Percentiles rank a stretch among this genome's conserved stretches.
Conservation (phyloP, 805 yeast species). For the Candida xyloterini region DNA sequence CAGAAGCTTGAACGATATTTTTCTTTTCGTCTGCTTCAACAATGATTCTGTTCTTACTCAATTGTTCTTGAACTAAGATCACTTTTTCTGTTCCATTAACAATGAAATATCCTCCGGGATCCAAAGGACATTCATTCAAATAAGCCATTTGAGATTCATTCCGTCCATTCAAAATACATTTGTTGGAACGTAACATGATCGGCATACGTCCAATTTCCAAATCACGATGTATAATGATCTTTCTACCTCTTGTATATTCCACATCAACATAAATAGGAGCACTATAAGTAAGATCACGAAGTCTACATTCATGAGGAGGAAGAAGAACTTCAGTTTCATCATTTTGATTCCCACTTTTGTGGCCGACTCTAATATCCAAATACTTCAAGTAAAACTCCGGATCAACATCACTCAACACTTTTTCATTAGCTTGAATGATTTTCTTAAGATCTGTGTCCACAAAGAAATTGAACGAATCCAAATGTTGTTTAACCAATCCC, state of each 20-base stretch:
- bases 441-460: slow-evolving; percentile 91
- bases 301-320: slow-evolving; percentile 93
- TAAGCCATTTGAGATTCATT: slow-evolving; percentile 82
- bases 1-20: slow-evolving; percentile 93
- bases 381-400: slow-evolving; percentile 95
- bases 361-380: slow-evolving; percentile 89
- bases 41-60: slow-evolving; percentile 93
- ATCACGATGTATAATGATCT: slow-evolving; percentile 84
- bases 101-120: slow-evolving; percentile 98
- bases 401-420: slow-evolving; percentile 89
- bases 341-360: slow-evolving; percentile 51
- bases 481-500: slow-evolving; percentile 94
- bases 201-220: slow-evolving; percentile 98
- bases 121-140: slow-evolving; percentile 91
- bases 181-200: slow-evolving; percentile 92
- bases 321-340: slow-evolving; percentile 56
- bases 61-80: slow-evolving; percentile 92
- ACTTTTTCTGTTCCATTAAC: slow-evolving; percentile 98
- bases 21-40: slow-evolving; percentile 97
- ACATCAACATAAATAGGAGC: slow-evolving; percentile 97
- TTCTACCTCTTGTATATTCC: slow-evolving; percentile 93
- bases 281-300: slow-evolving; percentile 89
- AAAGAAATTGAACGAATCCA: slow-evolving; percentile 96
- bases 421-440: slow-evolving; percentile 86
- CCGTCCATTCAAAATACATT: slow-evolving; percentile 80